Percentiles rank a stretch among this genome's conserved stretches.
These are phyloP conservation scores for Psidium friedrichsthalianum DNA, from an alignment of 345 rosid species.

Conservation along the genomic window DNA sequence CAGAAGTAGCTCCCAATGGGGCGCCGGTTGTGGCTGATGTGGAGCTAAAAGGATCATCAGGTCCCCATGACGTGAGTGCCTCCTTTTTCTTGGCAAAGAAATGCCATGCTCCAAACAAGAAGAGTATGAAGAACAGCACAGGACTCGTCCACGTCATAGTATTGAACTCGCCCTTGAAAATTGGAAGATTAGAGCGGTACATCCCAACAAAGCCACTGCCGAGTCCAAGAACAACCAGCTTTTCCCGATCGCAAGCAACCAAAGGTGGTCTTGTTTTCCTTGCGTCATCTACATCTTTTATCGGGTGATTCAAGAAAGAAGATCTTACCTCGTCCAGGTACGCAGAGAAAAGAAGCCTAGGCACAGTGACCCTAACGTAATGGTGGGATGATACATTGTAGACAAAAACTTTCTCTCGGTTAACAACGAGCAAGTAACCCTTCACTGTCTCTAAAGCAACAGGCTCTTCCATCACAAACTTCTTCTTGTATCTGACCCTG, in stretches of 20 bases:
- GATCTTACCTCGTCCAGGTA: constrained; percentile 66
- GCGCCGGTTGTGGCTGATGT: constrained; percentile 31
- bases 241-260: constrained; percentile 74
- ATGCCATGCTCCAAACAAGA: constrained; percentile 84
- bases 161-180: constrained; percentile 51
- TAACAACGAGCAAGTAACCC: constrained; percentile 65
- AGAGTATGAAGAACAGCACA: constrained; percentile 66
- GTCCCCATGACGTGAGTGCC: constrained; percentile 90
- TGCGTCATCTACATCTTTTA: constrained; percentile 8
- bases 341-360: constrained; percentile 68
- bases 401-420: constrained; percentile 53
- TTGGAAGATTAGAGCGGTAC: constrained; percentile 66
- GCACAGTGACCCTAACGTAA: constrained; percentile 57
- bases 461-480: constrained; percentile 54
- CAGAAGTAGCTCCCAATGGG: constrained; percentile 32
- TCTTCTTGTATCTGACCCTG: constrained; percentile 77
- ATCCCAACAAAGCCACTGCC: constrained; percentile 73
- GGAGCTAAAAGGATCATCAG: constrained; percentile 71
- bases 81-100: constrained; percentile 97
- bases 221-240: constrained; percentile 65
- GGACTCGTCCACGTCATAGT: constrained; percentile 83
- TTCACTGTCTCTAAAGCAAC: constrained; percentile 67
- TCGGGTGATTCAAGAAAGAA: constrained; percentile 48
- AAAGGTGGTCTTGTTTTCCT: constrained; percentile 30
- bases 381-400: constrained; percentile 82